A percentile compares a stretch with the other conserved stretches of the same genome.
phyloP scores from a whole-genome alignment of 2,329 filamentous ascomycete genomes.

The Ascochyta pisi region DNA sequence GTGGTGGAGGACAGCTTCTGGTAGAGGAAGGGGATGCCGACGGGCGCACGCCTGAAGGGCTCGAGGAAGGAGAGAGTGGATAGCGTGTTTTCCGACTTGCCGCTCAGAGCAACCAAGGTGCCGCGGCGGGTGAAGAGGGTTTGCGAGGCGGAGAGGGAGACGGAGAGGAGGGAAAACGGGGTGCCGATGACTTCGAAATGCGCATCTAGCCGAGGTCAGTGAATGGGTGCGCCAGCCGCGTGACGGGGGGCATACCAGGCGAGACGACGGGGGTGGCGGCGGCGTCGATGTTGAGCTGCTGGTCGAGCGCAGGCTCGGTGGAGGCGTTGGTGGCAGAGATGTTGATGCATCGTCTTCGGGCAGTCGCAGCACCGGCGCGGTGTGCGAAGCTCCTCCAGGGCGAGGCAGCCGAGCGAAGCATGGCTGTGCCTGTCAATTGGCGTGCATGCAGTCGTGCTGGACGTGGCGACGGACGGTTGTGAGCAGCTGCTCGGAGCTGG shows the following conservation, averaged over 20 bases:
- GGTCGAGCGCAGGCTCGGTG: conserved; percentile 50
- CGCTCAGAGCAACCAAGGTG: conserved; percentile 86
- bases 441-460: conserved; percentile 19
- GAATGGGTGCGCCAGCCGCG: not conserved
- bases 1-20: conserved; percentile 85
- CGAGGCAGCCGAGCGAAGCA: conserved; percentile 41
- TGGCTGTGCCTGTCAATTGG: conserved; percentile 39
- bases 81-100: conserved; percentile 88
- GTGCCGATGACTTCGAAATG: conserved; percentile 92
- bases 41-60: conserved; percentile 77
- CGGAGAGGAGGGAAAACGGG: conserved; percentile 91
- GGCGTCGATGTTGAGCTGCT: conserved; percentile 30
- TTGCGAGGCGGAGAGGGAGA: conserved; percentile 90
- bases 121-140: conserved; percentile 91
- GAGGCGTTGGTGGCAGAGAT: conserved; percentile 55
- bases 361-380: conserved; percentile 26
- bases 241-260: conserved; percentile 32
- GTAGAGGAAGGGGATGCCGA: conserved; percentile 94
- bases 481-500: conserved; percentile 14
- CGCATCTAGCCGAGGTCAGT: conserved; percentile 69
- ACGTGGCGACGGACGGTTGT: not conserved
- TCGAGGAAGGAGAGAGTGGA: conserved; percentile 88
- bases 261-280: conserved; percentile 31
- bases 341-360: conserved; percentile 50
- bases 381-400: conserved; percentile 33